Evolutionary conservation across 1,139 yeast genomes (phyloP), one percentile per base, ranked within the genome.

Genomic region (Candida buenavistaensis): DNA sequence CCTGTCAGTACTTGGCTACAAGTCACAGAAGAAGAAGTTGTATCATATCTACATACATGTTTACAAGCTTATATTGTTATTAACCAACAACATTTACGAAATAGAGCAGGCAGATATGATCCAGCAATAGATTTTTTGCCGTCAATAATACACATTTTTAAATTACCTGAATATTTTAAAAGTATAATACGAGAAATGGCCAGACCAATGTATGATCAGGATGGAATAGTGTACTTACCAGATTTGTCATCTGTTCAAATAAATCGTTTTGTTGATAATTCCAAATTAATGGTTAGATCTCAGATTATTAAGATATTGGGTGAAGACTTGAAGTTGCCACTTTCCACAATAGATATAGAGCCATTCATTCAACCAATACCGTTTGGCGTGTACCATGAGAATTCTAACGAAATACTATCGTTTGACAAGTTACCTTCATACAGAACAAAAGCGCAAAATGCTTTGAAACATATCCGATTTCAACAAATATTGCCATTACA

Each of bases 131-230:
- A 14, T 6, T 28, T 26, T 25, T 25, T 33, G n/a, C 34, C 30
- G 8, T 32, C 35, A 10, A 21, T 32, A 12, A 16, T 32, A 9
- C 35, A 32, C 14, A 29, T 26, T 14, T 37, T 33, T 10, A 33
- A 24, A 17, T 33, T 37, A 6, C 40, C 40, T 5, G 11, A 26
- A 22, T 37, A 26, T 26, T 37, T 37, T 24, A 34, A 27, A 28
- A 32, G 35, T 16, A 20, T 31, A 5, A 33, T 37, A 21, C 32
- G 40, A 21, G 40, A 37, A 31, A 33, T 37, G 37, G 37, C 40
- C 3, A 23, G 37, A 28, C 40, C 40, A 19, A 37, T 37, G 40
- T 29, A 33, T 21, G 35, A 32, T 16, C 28, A 30, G 8, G 27
- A 17, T 4, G 32, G 28, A 3, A 19, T 26, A 6, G 17, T 37